A percentile compares a stretch with the other conserved stretches of the same genome.
Conservation (phyloP, 2,329 filamentous ascomycete genomes). For the Huntiella bhutanensis region DNA sequence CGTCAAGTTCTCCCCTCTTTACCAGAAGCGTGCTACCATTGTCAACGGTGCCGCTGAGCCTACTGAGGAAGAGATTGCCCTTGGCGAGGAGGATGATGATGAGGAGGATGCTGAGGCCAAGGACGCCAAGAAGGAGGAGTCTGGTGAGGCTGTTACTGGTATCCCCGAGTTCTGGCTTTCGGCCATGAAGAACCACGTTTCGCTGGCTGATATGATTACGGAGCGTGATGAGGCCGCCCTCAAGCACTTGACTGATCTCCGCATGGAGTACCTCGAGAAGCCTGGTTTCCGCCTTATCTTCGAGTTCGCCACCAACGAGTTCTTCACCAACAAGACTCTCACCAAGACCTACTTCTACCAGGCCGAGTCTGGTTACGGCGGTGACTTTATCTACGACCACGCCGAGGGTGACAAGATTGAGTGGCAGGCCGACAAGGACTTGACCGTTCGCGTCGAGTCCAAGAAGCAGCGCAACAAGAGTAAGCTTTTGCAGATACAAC, state of each 20-base stretch:
- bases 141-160: constrained; percentile 41
- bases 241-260: constrained; percentile 76
- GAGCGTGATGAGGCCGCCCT: constrained; percentile 90
- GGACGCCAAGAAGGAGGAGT: constrained; percentile 33
- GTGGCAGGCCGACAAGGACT: constrained; percentile 83
- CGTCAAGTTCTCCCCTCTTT: constrained; percentile 92
- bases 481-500: constrained; percentile 25
- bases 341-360: constrained; percentile 99
- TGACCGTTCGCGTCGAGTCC: constrained; percentile 88
- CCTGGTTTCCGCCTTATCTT: constrained; percentile 97
- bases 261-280: constrained; percentile 98
- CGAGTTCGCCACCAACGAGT: constrained; percentile 87
- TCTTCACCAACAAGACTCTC: constrained; percentile 92
- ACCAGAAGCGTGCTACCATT: constrained; percentile 84
- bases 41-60: constrained; percentile 78
- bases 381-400: constrained; percentile 99
- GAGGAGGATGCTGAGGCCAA: constrained; percentile 40
- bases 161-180: constrained; percentile 99
- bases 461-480: constrained; percentile 99
- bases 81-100: constrained; percentile 63
- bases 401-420: constrained; percentile 96
- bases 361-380: constrained; percentile 94
- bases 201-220: constrained; percentile 94
- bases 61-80: constrained; percentile 67
- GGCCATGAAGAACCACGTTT: constrained; percentile 98